Evolutionary conservation across 768 basidiomycete genomes (phyloP).

Genomic region (Cubamyces lactineus): DNA sequence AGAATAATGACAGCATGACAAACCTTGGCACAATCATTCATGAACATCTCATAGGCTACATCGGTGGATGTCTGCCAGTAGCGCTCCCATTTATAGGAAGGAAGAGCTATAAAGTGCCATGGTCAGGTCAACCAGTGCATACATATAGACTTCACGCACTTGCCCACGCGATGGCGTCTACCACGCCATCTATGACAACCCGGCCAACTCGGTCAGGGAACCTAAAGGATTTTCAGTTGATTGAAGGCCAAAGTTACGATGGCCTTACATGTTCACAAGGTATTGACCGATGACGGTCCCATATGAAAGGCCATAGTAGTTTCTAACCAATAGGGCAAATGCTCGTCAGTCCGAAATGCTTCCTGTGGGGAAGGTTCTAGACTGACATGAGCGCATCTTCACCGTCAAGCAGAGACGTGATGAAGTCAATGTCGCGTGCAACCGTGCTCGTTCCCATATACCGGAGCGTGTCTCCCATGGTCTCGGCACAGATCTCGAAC

Average conservation of each 20-base stretch:
- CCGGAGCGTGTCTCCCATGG: conserved; percentile 33
- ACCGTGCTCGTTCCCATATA: conserved; percentile 39
- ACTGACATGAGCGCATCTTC: conserved; percentile 33
- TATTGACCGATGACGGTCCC: conserved; percentile 39
- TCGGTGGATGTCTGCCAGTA: conserved; percentile 34
- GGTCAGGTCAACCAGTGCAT: neutral
- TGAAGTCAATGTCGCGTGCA: conserved; percentile 37
- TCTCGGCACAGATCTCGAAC: conserved; percentile 33
- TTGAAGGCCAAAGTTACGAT: neutral
- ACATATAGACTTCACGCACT: conserved; percentile 20
- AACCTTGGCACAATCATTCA: conserved; percentile 33
- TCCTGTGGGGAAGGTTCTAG: too few relatives aligned
- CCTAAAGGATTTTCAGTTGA: conserved; percentile 17
- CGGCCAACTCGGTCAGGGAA: conserved; percentile 38
- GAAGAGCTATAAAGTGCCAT: conserved; percentile 11
- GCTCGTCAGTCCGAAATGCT: neutral
- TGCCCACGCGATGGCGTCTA: conserved; percentile 36
- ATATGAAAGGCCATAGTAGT: conserved; percentile 39
- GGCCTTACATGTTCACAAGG: conserved; percentile 37
- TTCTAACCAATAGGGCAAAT: conserved; percentile 20
- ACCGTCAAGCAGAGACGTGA: conserved; percentile 35
- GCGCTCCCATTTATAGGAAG: conserved; percentile 27
- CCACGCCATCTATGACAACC: conserved; percentile 38
- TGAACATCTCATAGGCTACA: conserved; percentile 31
- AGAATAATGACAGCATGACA: neutral